Evolutionary conservation across 768 basidiomycete species (phyloP), one percentile per base, ranked within the genome.

Genomic region (Mycena belliarum): DNA sequence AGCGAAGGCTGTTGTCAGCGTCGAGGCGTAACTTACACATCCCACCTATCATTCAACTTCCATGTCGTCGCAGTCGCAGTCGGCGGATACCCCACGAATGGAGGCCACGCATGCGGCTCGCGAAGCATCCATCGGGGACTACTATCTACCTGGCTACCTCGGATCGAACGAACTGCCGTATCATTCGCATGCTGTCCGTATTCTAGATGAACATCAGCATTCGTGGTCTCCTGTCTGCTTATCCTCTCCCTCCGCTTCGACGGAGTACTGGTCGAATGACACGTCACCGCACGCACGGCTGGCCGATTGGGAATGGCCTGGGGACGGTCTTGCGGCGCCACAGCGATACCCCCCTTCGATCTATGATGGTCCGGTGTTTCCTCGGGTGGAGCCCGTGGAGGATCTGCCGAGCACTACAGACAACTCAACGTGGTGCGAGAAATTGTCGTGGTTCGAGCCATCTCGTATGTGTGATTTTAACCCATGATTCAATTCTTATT

Each of bases 221-320:
- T 18, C 15, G 10, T 57, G 55, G 55, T 50, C 32, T 1, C 48
- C 48, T 2, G n/a, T 57, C 24, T 37, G 42, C 23, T 15, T 49
- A 12, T 57, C 55, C 41, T 57, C 55, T 18, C 41, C 55, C 24
- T 57, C 55, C 16, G 55, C 49, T 15, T 57, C 55, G 7, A 57
- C 55, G 1, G 48, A 57, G 20, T 57, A 57, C 33, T 49, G 12
- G 40, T 52, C 51, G 24, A 37, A 49, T 42, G 37, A 41, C 26
- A 11, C 35, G 21, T 50, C 49, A 11, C 47, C 47, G 5, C n/a
- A 49, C 14, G 14, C 47, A 4, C 28, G 47, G 7, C 14, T 40
- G 38, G 28, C 26, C 2, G 26, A 29, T n/a, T 47, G 16, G 46
- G 46, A 47, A 29, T 47, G 43, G 43, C 45, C 20, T 24, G 32